phyloP scores from a whole-genome alignment of 2,329 filamentous ascomycete species.

The Torrubiellomyces zombiae region DNA sequence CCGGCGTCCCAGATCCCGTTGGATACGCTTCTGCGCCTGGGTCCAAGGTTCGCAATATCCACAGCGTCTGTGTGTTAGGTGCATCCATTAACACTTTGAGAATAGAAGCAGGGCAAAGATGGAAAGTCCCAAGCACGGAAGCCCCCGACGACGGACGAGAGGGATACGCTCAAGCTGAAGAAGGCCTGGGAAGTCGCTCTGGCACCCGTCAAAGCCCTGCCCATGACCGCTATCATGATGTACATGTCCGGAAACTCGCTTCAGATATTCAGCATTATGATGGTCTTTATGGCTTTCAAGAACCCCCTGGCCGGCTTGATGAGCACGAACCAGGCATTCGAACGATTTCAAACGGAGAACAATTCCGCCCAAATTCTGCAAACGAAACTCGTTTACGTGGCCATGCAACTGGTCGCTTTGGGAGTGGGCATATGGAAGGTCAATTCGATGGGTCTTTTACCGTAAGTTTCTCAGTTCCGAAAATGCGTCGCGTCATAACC shows the following conservation, averaged over 20 bases:
- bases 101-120: constrained; percentile 34
- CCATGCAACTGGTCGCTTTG: constrained; percentile 71
- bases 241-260: constrained; percentile 99
- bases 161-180: constrained; percentile 91
- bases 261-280: constrained; percentile 99
- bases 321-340: constrained; percentile 73
- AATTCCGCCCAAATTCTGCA: constrained; percentile 58
- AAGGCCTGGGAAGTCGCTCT: constrained; percentile 97
- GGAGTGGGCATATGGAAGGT: constrained; percentile 90
- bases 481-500: no score
- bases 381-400: constrained; percentile 77
- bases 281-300: constrained; percentile 99
- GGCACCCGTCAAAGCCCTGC: constrained; percentile 80
- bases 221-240: constrained; percentile 99
- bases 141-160: constrained; percentile 63
- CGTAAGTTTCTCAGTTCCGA: constrained; percentile 39
- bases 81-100: no score
- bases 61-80: background rate
- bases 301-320: constrained; percentile 76
- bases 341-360: constrained; percentile 71
- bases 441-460: constrained; percentile 86
- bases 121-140: constrained; percentile 37
- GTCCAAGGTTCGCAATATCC: constrained; percentile 34
- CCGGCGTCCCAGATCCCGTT: constrained; percentile 65
- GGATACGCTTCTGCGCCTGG: constrained; percentile 51